A percentile compares a stretch with the other conserved stretches of the same genome.
Conservation (phyloP, 192 early-diverging fungal genomes). For the Coemansia sp. region DNA sequence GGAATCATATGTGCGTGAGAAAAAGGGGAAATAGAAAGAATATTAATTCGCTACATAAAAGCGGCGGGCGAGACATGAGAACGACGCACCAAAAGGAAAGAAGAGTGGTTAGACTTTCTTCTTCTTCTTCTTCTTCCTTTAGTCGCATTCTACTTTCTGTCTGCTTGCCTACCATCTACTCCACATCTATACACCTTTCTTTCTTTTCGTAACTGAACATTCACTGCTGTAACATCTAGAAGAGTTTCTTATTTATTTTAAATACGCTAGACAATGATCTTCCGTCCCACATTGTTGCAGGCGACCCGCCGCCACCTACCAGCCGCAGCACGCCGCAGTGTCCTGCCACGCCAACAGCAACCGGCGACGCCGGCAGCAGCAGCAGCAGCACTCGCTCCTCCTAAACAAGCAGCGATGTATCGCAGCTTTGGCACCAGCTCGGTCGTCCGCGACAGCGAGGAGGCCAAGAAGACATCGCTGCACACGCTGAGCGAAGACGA, state of each 20-base stretch:
- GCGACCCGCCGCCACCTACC: slow-evolving; percentile 9
- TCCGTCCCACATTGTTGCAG: slow-evolving; percentile 12
- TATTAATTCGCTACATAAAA: background rate
- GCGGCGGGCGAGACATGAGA: too few species aligned
- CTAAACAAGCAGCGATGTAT: background rate
- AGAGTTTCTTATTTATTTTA: too few species aligned
- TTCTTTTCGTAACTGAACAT: background rate
- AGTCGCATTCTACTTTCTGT: too few species aligned
- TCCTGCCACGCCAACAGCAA: background rate
- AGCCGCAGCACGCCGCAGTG: slow-evolving; percentile 1
- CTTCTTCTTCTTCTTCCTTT: too few species aligned
- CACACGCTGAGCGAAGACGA: slow-evolving; percentile 87
- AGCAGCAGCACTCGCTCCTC: too few species aligned
- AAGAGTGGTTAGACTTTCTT: too few species aligned
- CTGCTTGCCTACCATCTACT: too few species aligned
- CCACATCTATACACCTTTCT: background rate
- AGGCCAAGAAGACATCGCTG: slow-evolving; percentile 57
- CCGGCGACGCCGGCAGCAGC: background rate
- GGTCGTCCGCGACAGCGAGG: background rate
- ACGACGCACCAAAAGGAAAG: too few species aligned
- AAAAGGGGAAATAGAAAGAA: background rate
- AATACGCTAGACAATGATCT: background rate
- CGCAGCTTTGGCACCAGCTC: slow-evolving; percentile 5
- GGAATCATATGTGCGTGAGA: background rate
- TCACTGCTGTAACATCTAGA: background rate